Percentiles rank a stretch among this genome's conserved stretches.
Conservation (phyloP, 2,329 filamentous ascomycete genomes). For the Calonectria pauciramosa region DNA sequence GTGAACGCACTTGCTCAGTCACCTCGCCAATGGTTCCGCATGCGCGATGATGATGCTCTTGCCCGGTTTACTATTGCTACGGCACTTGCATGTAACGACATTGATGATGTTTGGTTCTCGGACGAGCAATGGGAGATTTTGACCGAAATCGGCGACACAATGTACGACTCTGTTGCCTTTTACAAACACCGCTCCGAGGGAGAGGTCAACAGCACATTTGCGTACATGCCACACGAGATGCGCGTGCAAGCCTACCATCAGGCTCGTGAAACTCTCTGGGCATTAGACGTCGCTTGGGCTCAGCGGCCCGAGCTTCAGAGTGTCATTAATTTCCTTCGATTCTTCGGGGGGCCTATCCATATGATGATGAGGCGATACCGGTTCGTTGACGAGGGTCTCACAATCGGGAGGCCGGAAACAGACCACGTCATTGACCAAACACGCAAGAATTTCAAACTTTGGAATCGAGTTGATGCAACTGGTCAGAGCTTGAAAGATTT, state of each 20-base stretch:
- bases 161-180: neutral
- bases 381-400: neutral
- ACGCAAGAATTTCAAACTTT: neutral
- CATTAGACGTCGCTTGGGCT: neutral
- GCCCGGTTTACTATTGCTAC: neutral
- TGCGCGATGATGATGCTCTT: neutral
- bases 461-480: neutral
- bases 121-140: neutral
- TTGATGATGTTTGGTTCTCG: neutral
- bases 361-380: neutral
- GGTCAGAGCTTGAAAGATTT: neutral
- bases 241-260: neutral
- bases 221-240: neutral
- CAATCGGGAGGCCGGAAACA: neutral
- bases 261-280: neutral
- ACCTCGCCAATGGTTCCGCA: neutral
- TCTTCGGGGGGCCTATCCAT: neutral
- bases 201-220: neutral
- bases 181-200: neutral
- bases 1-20: neutral
- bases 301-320: neutral
- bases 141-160: neutral
- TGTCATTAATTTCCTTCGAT: neutral
- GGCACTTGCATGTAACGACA: neutral
- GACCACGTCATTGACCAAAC: neutral